Evolutionary conservation across 179 eudicot species (phyloP).

Genomic region (Sideroxylon spinosum): DNA sequence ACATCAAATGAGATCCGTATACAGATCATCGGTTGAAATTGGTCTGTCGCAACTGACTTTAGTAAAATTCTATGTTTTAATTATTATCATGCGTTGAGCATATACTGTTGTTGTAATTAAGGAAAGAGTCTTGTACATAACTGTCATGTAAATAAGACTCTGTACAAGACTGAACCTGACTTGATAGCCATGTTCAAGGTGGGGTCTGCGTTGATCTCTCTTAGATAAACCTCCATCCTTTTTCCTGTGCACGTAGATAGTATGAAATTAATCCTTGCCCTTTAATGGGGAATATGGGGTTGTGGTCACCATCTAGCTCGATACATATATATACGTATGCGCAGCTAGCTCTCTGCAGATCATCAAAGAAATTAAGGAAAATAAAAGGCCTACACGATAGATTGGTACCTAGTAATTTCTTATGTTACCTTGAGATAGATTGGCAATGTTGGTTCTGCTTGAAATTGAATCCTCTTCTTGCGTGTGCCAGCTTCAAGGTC

Average conservation of each 20-base stretch:
- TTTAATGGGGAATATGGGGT: not conserved
- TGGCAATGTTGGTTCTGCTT: constrained; percentile 69
- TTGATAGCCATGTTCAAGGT: constrained; percentile 32
- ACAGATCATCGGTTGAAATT: too few relatives aligned
- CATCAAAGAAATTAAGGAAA: too few relatives aligned
- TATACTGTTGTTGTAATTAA: not conserved
- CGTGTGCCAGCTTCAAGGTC: constrained; percentile 65
- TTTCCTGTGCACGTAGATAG: constrained; percentile 47
- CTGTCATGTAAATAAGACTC: constrained; percentile 36
- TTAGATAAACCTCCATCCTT: constrained; percentile 32
- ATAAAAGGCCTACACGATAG: too few relatives aligned
- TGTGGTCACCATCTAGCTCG: not conserved
- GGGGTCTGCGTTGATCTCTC: constrained; percentile 32
- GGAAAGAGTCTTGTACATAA: constrained; percentile 48
- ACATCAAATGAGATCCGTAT: too few relatives aligned
- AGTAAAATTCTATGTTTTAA: too few relatives aligned
- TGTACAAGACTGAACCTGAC: constrained; percentile 69
- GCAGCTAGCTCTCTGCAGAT: too few relatives aligned
- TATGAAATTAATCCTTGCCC: constrained; percentile 24
- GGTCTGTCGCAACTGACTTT: too few relatives aligned
- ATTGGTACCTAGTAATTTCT: too few relatives aligned
- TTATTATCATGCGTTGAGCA: too few relatives aligned
- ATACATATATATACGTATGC: not conserved
- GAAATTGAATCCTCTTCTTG: constrained; percentile 48
- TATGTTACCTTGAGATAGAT: constrained; percentile 57